A percentile compares a stretch with the other conserved stretches of the same genome.
Evolutionary conservation across 1,284 basidiomycete genomes (phyloP).

Genomic region (Sporisorium graminicola): DNA sequence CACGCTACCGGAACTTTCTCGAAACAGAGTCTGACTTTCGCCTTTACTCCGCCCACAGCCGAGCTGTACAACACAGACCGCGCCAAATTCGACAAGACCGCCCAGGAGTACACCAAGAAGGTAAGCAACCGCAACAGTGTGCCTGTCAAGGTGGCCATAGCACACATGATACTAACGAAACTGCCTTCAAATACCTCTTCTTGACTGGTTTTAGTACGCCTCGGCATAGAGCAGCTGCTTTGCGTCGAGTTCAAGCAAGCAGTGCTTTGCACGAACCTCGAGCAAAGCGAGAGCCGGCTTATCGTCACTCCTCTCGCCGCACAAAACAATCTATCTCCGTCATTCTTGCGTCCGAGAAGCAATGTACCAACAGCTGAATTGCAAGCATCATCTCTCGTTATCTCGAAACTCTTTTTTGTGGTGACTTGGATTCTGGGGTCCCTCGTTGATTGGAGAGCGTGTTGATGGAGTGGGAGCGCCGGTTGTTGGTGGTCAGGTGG

Average conservation of each 20-base stretch:
- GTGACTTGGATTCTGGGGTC: too few relatives aligned
- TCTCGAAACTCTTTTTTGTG: neutral
- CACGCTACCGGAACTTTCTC: neutral
- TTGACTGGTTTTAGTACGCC: slow-evolving; percentile 21
- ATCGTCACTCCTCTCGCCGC: neutral
- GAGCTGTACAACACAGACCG: slow-evolving; percentile 64
- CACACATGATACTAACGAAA: neutral
- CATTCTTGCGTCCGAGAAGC: slow-evolving; percentile 16
- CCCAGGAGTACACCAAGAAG: slow-evolving; percentile 61
- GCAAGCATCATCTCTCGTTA: slow-evolving; percentile 4
- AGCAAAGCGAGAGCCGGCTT: neutral
- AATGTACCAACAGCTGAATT: slow-evolving; percentile 30
- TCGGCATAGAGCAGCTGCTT: slow-evolving; percentile 15
- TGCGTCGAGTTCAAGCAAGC: neutral
- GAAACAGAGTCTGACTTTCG: neutral
- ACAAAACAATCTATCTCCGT: neutral
- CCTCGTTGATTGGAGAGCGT: neutral
- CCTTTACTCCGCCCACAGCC: slow-evolving; percentile 32
- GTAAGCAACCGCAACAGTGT: slow-evolving; percentile 9
- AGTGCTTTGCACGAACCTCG: neutral
- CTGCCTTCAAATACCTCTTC: neutral
- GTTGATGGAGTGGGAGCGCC: neutral
- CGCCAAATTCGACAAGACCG: slow-evolving; percentile 59
- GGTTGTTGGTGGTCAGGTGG: neutral
- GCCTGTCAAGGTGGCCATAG: neutral